A percentile compares a stretch with the other conserved stretches of the same genome.
Conservation (phyloP, 352 stramenopile genomes). For the Globisporangium camurandrum region DNA sequence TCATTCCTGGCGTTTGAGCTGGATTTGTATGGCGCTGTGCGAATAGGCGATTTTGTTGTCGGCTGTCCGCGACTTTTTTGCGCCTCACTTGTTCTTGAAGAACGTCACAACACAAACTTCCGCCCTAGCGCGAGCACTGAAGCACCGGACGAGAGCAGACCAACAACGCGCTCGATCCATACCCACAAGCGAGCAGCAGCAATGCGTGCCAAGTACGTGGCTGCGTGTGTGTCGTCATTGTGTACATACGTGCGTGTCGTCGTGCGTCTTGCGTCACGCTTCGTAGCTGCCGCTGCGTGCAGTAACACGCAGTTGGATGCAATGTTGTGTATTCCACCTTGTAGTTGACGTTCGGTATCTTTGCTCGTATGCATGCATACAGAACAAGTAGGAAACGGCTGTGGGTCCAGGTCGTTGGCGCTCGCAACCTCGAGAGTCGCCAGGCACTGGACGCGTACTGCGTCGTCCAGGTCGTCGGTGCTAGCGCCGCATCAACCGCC, state of each 20-base stretch:
- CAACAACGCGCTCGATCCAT: background rate
- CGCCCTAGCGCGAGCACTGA: background rate
- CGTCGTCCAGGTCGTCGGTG: slow-evolving; percentile 29
- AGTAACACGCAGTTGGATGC: too few species aligned
- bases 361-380: background rate
- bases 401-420: slow-evolving; percentile 61
- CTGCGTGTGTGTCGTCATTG: background rate
- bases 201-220: slow-evolving; percentile 8
- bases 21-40: background rate
- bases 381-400: slow-evolving; percentile 25
- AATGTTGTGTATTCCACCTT: too few species aligned
- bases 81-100: background rate
- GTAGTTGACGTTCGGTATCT: too few species aligned
- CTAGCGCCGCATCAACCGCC: background rate
- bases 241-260: background rate
- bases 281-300: too few species aligned
- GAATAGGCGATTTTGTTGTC: too few species aligned
- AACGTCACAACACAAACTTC: slow-evolving; percentile 1
- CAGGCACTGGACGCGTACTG: slow-evolving; percentile 65
- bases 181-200: background rate
- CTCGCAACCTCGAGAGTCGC: slow-evolving; percentile 56
- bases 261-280: too few species aligned
- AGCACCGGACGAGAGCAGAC: background rate
- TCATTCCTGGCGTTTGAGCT: too few species aligned
- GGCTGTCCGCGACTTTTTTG: background rate